Evolutionary conservation across 768 basidiomycete species (phyloP).

Genomic region (Filobasidium floriforme): DNA sequence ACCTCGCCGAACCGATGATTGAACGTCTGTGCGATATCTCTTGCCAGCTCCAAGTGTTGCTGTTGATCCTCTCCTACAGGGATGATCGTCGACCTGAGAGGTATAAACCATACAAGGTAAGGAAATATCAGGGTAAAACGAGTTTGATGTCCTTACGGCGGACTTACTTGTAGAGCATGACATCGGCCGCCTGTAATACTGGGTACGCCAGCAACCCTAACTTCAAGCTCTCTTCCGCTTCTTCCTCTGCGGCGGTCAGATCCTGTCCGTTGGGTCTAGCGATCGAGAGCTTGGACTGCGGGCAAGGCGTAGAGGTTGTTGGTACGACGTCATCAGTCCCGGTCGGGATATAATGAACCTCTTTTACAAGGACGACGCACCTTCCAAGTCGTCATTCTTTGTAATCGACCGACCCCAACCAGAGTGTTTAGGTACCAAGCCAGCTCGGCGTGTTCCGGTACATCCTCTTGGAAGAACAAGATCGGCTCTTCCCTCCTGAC

Average conservation of each 20-base stretch:
- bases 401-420: slow-evolving; percentile 70
- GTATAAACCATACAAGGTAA: not conserved
- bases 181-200: slow-evolving; percentile 85
- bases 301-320: no score
- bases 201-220: slow-evolving; percentile 87
- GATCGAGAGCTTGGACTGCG: slow-evolving; percentile 65
- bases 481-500: slow-evolving; percentile 43
- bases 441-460: slow-evolving; percentile 72
- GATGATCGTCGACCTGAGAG: slow-evolving; percentile 71
- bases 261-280: slow-evolving; percentile 1
- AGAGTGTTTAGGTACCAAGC: slow-evolving; percentile 85
- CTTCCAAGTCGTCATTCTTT: slow-evolving; percentile 97
- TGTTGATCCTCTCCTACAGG: slow-evolving; percentile 95
- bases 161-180: slow-evolving; percentile 67
- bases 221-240: slow-evolving; percentile 74
- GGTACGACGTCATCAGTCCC: no score
- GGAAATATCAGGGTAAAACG: not conserved
- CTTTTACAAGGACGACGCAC: no score
- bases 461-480: slow-evolving; percentile 84
- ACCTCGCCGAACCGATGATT: slow-evolving; percentile 61
- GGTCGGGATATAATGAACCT: no score
- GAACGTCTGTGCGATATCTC: slow-evolving; percentile 75
- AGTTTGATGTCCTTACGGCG: slow-evolving; percentile 27
- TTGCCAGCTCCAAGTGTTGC: slow-evolving; percentile 82
- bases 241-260: slow-evolving; percentile 58